Base-by-base conservation (phyloP, 1,284 basidiomycete genomes). In the Naganishia sp. region DNA sequence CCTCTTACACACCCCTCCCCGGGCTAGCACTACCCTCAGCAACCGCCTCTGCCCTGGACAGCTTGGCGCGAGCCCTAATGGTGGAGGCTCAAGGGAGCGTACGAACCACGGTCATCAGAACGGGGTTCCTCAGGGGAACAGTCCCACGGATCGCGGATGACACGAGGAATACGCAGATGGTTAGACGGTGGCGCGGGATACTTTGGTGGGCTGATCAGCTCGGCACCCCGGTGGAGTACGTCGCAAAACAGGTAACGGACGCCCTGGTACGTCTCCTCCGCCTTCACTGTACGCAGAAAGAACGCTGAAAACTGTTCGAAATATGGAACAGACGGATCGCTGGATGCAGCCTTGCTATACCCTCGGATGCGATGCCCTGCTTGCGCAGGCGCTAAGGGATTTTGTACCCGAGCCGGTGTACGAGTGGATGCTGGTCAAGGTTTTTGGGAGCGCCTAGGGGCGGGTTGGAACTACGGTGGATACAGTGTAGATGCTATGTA, bases 321-420 rank as follows among this genome's bases (percentile, higher is more conserved):
- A 39, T 39, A 39, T 39, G 35, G 35, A 13, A 39, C 35, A 58
- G 56, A 49, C 56, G 45, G 56, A 58, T 35, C 31, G 17, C n/a
- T 58, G 46, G 45, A 46, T 58, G 31, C 56, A 58, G 31, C 56
- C 56, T 17, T 58, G 56, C 31, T 58, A 58, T 21, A 58, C 56
- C 4, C 45, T 58, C 32, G 56, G 56, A n/a, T 31, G 23, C 31
- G 56, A 58, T 47, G 56, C 56, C 6, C 31, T 58, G 13, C 56
- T 58, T 7, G 43, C 43, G 4, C 56, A 58, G 31, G 43, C 43
- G 7, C n/a, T 58, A 5, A 28, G 56, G 45, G 56, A 58, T 49
- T 58, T 58, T 28, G 28, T 58, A 5, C 56, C 56, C 13, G 56
- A 58, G 56, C 56, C 56, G 7, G 31, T 58, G 17, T 58, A 47